Conservation (phyloP, 768 basidiomycete species). For the Cystofilobasidium macerans region DNA sequence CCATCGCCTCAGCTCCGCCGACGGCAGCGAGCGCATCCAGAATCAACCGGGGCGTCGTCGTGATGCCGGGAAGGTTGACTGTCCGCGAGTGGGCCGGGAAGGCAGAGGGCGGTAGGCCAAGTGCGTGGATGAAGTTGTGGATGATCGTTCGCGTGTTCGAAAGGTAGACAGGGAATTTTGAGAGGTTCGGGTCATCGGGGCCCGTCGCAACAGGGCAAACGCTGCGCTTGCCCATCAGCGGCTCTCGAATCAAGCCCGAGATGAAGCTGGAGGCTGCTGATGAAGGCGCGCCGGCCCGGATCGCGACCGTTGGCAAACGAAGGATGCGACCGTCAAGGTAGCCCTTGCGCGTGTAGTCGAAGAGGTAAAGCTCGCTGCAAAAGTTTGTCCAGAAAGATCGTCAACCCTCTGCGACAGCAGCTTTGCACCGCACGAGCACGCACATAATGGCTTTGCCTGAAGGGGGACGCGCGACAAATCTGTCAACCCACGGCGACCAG, state of each 20-base stretch:
- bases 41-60: slow-evolving; percentile 49
- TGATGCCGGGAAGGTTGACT: slow-evolving; percentile 53
- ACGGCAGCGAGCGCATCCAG: slow-evolving; percentile 47
- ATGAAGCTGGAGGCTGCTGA: slow-evolving; percentile 39
- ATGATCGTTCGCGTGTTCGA: slow-evolving; percentile 46
- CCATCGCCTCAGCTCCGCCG: slow-evolving; percentile 45
- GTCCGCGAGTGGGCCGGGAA: slow-evolving; percentile 46
- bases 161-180: slow-evolving; percentile 47
- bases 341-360: slow-evolving; percentile 38
- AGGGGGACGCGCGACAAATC: too few species aligned
- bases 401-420: too few species aligned
- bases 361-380: slow-evolving; percentile 37
- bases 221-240: slow-evolving; percentile 34
- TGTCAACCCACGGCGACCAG: too few species aligned
- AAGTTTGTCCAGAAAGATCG: too few species aligned
- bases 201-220: slow-evolving; percentile 34
- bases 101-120: slow-evolving; percentile 42
- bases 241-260: slow-evolving; percentile 39
- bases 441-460: slow-evolving; percentile 36
- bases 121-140: slow-evolving; percentile 47
- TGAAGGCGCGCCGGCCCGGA: slow-evolving; percentile 37
- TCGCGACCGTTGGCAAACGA: slow-evolving; percentile 36
- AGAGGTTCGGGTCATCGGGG: slow-evolving; percentile 37
- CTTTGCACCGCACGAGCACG: too few species aligned
- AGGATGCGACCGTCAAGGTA: slow-evolving; percentile 35